These are phyloP conservation scores for Pseudomicrostroma phylloplanum DNA, from an alignment of 1,284 basidiomycete genomes.

Conservation along the genomic window DNA sequence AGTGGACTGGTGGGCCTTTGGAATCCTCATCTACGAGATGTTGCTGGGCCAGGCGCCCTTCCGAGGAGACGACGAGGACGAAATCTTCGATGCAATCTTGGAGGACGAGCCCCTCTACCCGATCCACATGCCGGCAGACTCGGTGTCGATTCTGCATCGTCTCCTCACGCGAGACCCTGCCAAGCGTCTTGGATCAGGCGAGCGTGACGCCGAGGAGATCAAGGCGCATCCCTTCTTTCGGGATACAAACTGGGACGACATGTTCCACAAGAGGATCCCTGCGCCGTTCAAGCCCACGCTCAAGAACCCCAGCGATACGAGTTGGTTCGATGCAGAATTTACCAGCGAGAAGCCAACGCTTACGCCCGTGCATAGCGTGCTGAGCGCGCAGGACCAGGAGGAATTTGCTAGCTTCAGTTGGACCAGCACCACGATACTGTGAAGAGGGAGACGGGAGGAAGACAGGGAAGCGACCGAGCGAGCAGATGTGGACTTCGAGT, in stretches of 20 bases:
- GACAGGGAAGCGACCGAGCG: no score
- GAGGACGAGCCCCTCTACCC: constrained; percentile 98
- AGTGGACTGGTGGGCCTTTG: constrained; percentile 99
- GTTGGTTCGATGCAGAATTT: constrained; percentile 93
- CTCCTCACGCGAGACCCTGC: constrained; percentile 85
- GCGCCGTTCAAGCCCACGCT: constrained; percentile 96
- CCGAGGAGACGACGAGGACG: constrained; percentile 98
- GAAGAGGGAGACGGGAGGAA: background rate
- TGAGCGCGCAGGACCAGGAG: constrained; percentile 84
- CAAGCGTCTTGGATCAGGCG: constrained; percentile 86
- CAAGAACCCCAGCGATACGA: constrained; percentile 57
- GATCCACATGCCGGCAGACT: constrained; percentile 98
- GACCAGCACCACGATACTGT: constrained; percentile 14
- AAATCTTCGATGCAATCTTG: constrained; percentile 98
- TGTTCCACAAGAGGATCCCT: constrained; percentile 89
- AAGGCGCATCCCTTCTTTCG: constrained; percentile 98
- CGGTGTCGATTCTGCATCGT: constrained; percentile 80
- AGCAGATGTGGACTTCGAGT: no score
- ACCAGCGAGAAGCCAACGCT: constrained; percentile 93
- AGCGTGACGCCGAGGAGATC: constrained; percentile 91
- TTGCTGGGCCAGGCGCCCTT: constrained; percentile 96
- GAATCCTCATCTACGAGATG: constrained; percentile 98
- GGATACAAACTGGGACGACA: constrained; percentile 92
- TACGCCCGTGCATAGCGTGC: constrained; percentile 91
- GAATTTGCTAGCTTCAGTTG: constrained; percentile 46